phyloP scores from a whole-genome alignment of 495 filamentous ascomycete species.

The Cercophora sp. region DNA sequence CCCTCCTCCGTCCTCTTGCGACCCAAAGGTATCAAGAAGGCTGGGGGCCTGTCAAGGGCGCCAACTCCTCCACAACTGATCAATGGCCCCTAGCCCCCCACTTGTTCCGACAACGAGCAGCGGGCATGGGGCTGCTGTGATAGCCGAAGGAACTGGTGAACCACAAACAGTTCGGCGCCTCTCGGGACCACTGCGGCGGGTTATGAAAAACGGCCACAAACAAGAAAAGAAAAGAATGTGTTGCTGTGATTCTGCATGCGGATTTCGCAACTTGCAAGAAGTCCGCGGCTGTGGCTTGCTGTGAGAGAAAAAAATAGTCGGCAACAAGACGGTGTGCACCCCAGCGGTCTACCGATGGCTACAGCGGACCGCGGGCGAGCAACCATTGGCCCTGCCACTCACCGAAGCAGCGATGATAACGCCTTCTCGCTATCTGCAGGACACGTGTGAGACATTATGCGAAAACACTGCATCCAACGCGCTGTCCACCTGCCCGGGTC shows the following conservation, averaged over 20 bases:
- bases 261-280: too few species aligned
- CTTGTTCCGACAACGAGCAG: not conserved
- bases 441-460: slow-evolving; percentile 13
- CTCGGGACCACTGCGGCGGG: not conserved
- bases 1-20: too few species aligned
- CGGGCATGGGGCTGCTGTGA: not conserved
- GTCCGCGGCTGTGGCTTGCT: too few species aligned
- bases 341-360: too few species aligned
- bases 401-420: slow-evolving; percentile 2
- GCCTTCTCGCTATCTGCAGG: not conserved
- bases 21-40: too few species aligned
- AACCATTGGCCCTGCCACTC: slow-evolving; percentile 6
- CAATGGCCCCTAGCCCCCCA: not conserved
- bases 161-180: not conserved
- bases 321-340: too few species aligned
- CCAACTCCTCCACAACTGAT: not conserved
- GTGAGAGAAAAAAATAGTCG: too few species aligned
- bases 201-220: too few species aligned
- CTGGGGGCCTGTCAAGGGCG: not conserved
- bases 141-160: not conserved
- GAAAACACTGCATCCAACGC: not conserved
- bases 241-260: too few species aligned
- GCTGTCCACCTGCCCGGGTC: not conserved
- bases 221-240: too few species aligned
- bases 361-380: too few species aligned